These are phyloP conservation scores for Beauveria medogensis DNA, from an alignment of 2,329 filamentous ascomycete species.

Conservation along the genomic window DNA sequence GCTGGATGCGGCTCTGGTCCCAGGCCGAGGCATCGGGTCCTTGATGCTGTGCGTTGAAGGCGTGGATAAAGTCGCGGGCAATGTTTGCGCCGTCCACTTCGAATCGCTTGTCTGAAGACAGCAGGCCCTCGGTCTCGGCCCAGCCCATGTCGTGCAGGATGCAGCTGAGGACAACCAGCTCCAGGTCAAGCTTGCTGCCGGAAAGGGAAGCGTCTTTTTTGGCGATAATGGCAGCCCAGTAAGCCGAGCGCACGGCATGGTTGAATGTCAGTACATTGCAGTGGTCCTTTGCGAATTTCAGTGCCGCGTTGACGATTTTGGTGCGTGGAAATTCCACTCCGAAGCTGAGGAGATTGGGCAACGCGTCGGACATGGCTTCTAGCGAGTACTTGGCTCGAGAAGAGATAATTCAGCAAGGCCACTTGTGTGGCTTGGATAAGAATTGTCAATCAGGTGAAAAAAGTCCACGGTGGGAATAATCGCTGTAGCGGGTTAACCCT, in stretches of 20 bases:
- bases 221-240: constrained; percentile 12
- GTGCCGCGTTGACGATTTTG: background rate
- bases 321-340: background rate
- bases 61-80: constrained; percentile 8
- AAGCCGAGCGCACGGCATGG: constrained; percentile 12
- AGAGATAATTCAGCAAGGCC: background rate
- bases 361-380: background rate
- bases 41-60: background rate
- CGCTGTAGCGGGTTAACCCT: background rate
- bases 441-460: background rate
- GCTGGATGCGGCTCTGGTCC: constrained; percentile 9
- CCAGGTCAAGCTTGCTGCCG: background rate
- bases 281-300: constrained; percentile 9
- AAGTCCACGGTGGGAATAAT: background rate
- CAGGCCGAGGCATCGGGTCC: background rate
- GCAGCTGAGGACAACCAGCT: constrained; percentile 12
- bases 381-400: background rate
- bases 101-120: constrained; percentile 12
- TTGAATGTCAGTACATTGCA: constrained; percentile 11
- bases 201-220: constrained; percentile 2
- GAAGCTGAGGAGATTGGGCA: background rate
- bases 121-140: constrained; percentile 7
- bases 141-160: constrained; percentile 15
- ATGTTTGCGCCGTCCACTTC: constrained; percentile 15
- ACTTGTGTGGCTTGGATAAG: background rate